These are phyloP conservation scores for Anisodus tanguticus DNA, from an alignment of 257 asterid genomes.

Conservation along the genomic window DNA sequence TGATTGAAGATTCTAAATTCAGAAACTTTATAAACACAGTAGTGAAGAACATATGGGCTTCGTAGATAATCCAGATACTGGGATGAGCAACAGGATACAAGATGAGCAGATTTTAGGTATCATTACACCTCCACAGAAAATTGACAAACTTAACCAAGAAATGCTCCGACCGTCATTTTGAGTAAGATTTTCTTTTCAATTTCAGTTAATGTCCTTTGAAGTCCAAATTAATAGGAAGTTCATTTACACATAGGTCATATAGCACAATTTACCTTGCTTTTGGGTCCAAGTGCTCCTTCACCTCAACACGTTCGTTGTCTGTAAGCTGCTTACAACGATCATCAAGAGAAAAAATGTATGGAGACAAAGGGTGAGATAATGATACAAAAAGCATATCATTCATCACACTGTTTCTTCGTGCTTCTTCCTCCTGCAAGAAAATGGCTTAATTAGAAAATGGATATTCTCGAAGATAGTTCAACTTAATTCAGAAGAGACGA, in stretches of 20 bases:
- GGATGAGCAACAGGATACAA: neutral
- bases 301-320: conserved; percentile 56
- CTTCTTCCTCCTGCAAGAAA: conserved; percentile 81
- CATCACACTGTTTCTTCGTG: conserved; percentile 85
- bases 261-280: conserved; percentile 73
- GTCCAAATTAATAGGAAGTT: neutral
- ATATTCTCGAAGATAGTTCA: neutral
- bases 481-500: conserved; percentile 15
- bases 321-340: conserved; percentile 82
- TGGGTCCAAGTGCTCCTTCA: conserved; percentile 79
- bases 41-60: neutral
- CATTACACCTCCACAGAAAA: neutral
- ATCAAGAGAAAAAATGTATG: conserved; percentile 85
- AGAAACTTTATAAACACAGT: neutral
- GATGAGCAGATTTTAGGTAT: neutral
- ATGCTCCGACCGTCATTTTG: neutral
- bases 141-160: neutral
- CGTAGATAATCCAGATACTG: neutral
- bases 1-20: neutral
- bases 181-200: neutral
- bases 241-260: conserved; percentile 28
- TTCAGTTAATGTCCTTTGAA: neutral
- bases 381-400: conserved; percentile 88
- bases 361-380: conserved; percentile 81
- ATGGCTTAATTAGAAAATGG: conserved; percentile 21